Evolutionary conservation across 352 stramenopile genomes (phyloP).

Genomic region (Pythium periplocum): DNA sequence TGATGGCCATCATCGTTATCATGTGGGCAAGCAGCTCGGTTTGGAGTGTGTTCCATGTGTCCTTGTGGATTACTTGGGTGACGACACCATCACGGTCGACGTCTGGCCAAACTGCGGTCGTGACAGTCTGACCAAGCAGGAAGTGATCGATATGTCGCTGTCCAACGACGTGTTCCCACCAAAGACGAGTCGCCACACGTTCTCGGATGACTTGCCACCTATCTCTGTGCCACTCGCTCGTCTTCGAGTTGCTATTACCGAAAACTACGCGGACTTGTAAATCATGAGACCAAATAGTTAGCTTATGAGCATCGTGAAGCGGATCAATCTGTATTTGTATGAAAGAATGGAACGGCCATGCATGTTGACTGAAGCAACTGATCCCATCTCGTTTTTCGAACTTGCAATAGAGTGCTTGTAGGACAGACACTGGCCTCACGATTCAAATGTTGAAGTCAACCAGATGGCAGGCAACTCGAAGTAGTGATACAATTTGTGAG

Average conservation of each 20-base stretch:
- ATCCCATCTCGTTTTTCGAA: too few relatives aligned
- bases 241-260: constrained; percentile 35
- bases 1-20: constrained; percentile 81
- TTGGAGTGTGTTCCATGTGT: constrained; percentile 67
- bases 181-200: constrained; percentile 84
- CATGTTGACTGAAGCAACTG: too few relatives aligned
- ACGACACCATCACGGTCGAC: constrained; percentile 80
- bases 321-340: too few relatives aligned
- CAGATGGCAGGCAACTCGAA: too few relatives aligned
- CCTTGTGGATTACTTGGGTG: constrained; percentile 78
- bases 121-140: constrained; percentile 73
- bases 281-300: too few relatives aligned
- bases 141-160: constrained; percentile 82
- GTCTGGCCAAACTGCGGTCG: constrained; percentile 83
- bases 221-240: constrained; percentile 73
- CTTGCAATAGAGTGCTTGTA: too few relatives aligned
- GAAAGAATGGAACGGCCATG: too few relatives aligned
- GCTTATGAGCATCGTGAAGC: too few relatives aligned
- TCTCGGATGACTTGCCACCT: constrained; percentile 77
- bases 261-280: constrained; percentile 33
- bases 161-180: constrained; percentile 79
- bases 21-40: constrained; percentile 69
- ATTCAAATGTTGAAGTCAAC: too few relatives aligned
- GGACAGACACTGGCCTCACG: too few relatives aligned
- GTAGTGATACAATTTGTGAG: too few relatives aligned